Evolutionary conservation across 352 stramenopile genomes (phyloP).

Genomic region (Phytophthora niederhauseri): DNA sequence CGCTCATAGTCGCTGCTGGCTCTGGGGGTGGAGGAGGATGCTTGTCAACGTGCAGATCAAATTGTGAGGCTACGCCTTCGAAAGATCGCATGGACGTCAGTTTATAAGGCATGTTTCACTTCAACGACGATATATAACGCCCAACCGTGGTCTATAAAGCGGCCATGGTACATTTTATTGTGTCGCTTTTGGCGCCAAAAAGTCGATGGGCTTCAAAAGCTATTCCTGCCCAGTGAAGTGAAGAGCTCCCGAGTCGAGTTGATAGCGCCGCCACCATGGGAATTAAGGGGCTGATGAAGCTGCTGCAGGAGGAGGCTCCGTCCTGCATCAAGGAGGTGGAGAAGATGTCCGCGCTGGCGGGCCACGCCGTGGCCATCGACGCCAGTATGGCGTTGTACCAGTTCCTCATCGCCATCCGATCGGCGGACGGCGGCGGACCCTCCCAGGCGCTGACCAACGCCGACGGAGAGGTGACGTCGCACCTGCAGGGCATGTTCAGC

Average conservation of each 20-base stretch:
- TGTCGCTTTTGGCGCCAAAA: constrained; percentile 1
- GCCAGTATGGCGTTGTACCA: constrained; percentile 99
- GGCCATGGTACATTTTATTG: not conserved
- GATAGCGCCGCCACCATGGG: constrained; percentile 80
- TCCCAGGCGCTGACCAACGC: constrained; percentile 97
- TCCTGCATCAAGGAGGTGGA: constrained; percentile 96
- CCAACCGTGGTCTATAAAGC: not conserved
- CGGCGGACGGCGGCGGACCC: constrained; percentile 84
- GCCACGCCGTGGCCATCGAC: constrained; percentile 98
- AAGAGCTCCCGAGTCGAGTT: not conserved
- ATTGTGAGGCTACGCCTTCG: not conserved
- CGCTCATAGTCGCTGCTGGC: constrained; percentile 26
- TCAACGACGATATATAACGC: not conserved
- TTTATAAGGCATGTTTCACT: not conserved
- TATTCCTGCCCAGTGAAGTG: not conserved
- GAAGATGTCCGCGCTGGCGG: constrained; percentile 94
- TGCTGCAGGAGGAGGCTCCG: constrained; percentile 97
- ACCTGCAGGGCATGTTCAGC: constrained; percentile 98
- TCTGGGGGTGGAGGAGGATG: not conserved
- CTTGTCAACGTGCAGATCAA: not conserved
- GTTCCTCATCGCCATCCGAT: constrained; percentile 95
- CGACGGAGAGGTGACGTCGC: constrained; percentile 95
- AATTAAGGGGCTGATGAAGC: constrained; percentile 99
- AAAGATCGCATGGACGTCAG: constrained; percentile 6
- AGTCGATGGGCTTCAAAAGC: not conserved